Evolutionary conservation across 306 rosid species (phyloP).

Genomic region (Quercus alba): DNA sequence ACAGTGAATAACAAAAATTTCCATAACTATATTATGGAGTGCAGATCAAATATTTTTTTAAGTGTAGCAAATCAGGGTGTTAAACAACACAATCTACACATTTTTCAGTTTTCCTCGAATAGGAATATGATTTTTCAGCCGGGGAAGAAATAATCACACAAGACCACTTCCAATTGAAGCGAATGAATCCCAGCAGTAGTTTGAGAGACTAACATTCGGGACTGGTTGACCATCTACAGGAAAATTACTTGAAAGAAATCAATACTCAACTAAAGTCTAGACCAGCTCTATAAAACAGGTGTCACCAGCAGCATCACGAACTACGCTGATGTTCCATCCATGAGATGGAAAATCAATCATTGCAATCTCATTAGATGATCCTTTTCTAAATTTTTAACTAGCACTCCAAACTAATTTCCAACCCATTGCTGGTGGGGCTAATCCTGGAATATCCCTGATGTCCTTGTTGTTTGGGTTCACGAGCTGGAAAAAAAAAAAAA

Average conservation of each 20-base stretch:
- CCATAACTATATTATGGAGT: neutral
- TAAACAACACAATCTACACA: slow-evolving; percentile 20
- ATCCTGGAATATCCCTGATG: slow-evolving; percentile 88
- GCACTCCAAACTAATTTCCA: slow-evolving; percentile 65
- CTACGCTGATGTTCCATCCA: neutral
- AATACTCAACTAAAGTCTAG: neutral
- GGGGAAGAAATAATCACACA: neutral
- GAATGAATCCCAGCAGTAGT: slow-evolving; percentile 8
- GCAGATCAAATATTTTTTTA: neutral
- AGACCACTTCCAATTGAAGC: slow-evolving; percentile 10
- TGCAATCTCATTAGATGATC: neutral
- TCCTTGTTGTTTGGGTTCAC: slow-evolving; percentile 83
- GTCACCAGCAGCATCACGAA: neutral
- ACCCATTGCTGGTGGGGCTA: slow-evolving; percentile 79
- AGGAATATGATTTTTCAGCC: neutral
- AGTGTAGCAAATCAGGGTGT: slow-evolving; percentile 7
- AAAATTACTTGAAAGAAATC: neutral
- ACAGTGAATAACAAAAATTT: neutral
- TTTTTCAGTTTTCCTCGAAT: neutral
- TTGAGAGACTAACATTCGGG: slow-evolving; percentile 7
- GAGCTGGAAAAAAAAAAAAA: slow-evolving; percentile 41
- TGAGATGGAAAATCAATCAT: neutral
- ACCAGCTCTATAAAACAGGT: neutral
- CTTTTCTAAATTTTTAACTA: slow-evolving; percentile 15
- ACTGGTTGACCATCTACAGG: neutral